Conservation (phyloP, 2,329 filamentous ascomycete genomes). For the Gliomastix tumulicola region DNA sequence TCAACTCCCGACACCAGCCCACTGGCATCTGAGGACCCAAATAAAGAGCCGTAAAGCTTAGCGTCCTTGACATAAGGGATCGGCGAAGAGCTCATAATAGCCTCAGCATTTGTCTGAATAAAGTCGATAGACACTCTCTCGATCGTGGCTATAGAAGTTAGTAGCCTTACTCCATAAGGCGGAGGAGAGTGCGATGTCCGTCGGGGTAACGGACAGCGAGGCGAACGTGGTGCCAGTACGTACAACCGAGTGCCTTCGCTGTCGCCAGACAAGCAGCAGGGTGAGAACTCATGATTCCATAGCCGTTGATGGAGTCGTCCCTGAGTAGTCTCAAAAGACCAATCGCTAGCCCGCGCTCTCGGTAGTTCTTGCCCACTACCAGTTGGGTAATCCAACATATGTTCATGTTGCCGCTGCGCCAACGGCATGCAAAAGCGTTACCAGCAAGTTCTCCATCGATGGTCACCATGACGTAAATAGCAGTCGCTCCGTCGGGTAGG, state of each 20-base stretch:
- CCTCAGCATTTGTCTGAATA: conserved; percentile 16
- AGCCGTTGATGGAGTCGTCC: conserved; percentile 14
- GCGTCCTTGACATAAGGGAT: conserved; percentile 27
- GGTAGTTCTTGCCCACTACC: not conserved
- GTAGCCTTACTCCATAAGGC: no score
- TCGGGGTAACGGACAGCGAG: no score
- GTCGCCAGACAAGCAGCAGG: conserved; percentile 24
- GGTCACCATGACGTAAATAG: not conserved
- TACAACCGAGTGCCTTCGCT: conserved; percentile 18
- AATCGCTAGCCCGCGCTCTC: not conserved
- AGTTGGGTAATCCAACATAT: not conserved
- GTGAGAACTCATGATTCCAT: conserved; percentile 31
- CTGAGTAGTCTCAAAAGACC: not conserved
- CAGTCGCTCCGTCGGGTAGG: no score
- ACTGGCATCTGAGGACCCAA: conserved; percentile 15
- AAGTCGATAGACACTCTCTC: conserved; percentile 16
- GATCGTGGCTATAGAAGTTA: no score
- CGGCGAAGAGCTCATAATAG: conserved; percentile 24
- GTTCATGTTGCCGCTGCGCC: not conserved
- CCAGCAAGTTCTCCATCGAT: not conserved
- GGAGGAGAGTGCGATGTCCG: no score
- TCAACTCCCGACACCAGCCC: conserved; percentile 22
- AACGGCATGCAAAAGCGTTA: not conserved
- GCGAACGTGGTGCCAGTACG: no score
- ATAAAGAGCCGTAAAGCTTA: conserved; percentile 25